phyloP scores from a whole-genome alignment of 371 early-diverging fungal genomes.

The Mucor plumbeus region DNA sequence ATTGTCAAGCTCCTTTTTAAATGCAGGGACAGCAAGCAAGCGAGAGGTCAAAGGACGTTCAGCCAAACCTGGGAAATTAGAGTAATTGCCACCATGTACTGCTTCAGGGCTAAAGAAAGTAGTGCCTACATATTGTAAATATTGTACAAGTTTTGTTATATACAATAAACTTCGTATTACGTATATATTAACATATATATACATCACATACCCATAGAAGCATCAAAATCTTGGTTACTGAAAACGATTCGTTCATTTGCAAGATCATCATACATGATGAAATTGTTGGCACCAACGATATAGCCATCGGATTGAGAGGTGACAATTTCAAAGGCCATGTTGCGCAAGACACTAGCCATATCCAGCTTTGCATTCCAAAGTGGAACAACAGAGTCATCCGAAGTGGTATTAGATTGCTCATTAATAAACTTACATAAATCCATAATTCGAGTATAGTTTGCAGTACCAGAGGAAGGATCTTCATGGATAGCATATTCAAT shows the following conservation, averaged over 20 bases:
- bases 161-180: too few relatives aligned
- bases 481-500: slow-evolving; percentile 10
- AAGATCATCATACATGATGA: slow-evolving; percentile 36
- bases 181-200: too few relatives aligned
- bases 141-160: too few relatives aligned
- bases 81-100: slow-evolving; percentile 32
- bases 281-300: slow-evolving; percentile 37
- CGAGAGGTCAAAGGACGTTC: slow-evolving; percentile 34
- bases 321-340: slow-evolving; percentile 23
- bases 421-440: slow-evolving; percentile 25
- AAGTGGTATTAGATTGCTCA: slow-evolving; percentile 7
- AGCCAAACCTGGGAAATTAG: slow-evolving; percentile 24
- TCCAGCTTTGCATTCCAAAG: slow-evolving; percentile 24
- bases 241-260: slow-evolving; percentile 18
- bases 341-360: slow-evolving; percentile 19
- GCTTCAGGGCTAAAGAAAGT: neutral
- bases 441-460: slow-evolving; percentile 22
- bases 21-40: slow-evolving; percentile 22
- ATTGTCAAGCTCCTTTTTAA: slow-evolving; percentile 15
- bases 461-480: slow-evolving; percentile 11
- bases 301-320: slow-evolving; percentile 31
- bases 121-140: neutral
- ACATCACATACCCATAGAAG: slow-evolving; percentile 24
- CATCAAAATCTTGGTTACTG: slow-evolving; percentile 41
- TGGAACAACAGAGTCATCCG: slow-evolving; percentile 10